These are phyloP conservation scores for Xanthoconium purpureum DNA, from an alignment of 768 basidiomycete genomes.

Conservation along the genomic window DNA sequence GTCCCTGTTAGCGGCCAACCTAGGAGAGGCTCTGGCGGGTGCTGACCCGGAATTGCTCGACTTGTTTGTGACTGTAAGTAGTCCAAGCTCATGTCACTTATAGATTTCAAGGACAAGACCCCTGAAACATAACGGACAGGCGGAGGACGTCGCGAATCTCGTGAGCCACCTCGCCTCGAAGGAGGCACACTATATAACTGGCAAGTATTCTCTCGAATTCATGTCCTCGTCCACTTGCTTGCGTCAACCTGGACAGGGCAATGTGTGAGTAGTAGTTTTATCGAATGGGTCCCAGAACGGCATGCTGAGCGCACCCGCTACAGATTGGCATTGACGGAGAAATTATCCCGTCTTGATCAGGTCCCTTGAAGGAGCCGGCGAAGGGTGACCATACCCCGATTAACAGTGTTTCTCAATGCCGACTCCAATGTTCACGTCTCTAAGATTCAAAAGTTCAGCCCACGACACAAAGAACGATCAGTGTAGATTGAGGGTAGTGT, in stretches of 20 bases:
- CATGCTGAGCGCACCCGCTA: background rate
- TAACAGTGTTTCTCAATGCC: too few relatives aligned
- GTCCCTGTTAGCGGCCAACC: background rate
- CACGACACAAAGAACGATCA: too few relatives aligned
- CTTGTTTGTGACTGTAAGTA: background rate
- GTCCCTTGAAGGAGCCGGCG: too few relatives aligned
- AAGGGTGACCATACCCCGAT: too few relatives aligned
- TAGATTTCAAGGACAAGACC: background rate
- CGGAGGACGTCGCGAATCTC: constrained; percentile 31
- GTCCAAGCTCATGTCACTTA: background rate
- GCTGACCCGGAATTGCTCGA: background rate
- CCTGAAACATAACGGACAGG: constrained; percentile 24
- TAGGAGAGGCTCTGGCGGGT: background rate
- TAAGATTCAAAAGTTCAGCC: too few relatives aligned
- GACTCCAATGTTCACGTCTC: too few relatives aligned
- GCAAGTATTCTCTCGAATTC: constrained; percentile 9
- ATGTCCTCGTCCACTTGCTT: background rate
- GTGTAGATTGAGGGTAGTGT: too few relatives aligned
- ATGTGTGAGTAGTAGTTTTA: constrained; percentile 13
- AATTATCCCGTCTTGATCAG: background rate
- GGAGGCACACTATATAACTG: constrained; percentile 35
- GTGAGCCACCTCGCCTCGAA: constrained; percentile 35
- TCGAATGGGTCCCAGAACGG: background rate
- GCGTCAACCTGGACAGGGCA: constrained; percentile 6
- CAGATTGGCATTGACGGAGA: constrained; percentile 20